Conservation (phyloP, 768 basidiomycete genomes). For the Hemileccinum rubropunctum region DNA sequence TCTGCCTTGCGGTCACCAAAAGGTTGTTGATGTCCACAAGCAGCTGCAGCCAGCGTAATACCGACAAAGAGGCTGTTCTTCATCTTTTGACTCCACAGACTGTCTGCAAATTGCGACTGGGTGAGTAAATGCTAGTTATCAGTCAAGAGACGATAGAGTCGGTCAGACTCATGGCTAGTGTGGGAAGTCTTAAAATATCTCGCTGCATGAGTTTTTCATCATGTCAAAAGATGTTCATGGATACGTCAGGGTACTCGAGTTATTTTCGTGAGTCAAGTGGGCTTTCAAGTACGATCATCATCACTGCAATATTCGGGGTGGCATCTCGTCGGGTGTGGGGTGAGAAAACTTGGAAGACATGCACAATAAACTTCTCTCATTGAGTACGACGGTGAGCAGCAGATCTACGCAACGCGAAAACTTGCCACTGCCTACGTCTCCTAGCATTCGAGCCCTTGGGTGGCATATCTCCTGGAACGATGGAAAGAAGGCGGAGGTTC, state of each 20-base stretch:
- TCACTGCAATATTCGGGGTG: too few species aligned
- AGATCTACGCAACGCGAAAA: conserved; percentile 41
- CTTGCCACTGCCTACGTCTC: conserved; percentile 47
- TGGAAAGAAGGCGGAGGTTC: conserved; percentile 51
- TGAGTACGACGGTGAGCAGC: conserved; percentile 22
- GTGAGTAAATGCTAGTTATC: not conserved
- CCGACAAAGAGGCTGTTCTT: conserved; percentile 2
- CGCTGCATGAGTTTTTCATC: too few species aligned
- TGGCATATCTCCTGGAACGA: conserved; percentile 40
- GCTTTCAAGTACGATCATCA: too few species aligned
- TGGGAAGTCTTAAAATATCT: not conserved
- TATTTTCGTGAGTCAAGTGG: too few species aligned
- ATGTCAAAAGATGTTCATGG: too few species aligned
- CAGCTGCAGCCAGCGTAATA: not conserved
- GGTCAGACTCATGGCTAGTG: too few species aligned
- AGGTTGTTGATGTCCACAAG: conserved; percentile 15
- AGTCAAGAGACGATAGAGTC: too few species aligned
- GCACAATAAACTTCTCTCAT: not conserved
- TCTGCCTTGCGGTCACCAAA: conserved; percentile 15
- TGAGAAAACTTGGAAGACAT: too few species aligned
- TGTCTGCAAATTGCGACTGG: not conserved
- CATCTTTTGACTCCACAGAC: conserved; percentile 7
- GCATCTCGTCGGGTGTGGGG: too few species aligned
- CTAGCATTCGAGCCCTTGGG: conserved; percentile 35
- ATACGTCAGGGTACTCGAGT: too few species aligned